A percentile compares a stretch with the other conserved stretches of the same genome.
Conservation (phyloP, 495 filamentous ascomycete genomes). For the Daldinia caldariorum region DNA sequence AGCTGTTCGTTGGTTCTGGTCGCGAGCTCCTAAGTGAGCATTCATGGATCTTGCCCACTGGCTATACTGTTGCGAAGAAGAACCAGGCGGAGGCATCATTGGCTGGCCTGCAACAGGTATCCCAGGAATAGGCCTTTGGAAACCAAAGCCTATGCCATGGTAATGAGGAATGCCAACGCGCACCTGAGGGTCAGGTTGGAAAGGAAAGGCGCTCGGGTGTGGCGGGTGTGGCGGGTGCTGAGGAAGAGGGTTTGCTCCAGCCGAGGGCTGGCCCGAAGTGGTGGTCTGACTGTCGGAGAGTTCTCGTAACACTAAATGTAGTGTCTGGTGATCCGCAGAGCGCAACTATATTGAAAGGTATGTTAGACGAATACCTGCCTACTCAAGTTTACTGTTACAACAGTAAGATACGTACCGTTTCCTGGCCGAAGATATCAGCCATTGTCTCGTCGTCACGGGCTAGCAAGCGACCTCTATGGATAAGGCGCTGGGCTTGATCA, state of each 20-base stretch:
- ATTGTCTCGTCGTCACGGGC: slow-evolving; percentile 63
- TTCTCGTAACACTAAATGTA: slow-evolving; percentile 73
- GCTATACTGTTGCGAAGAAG: slow-evolving; percentile 40
- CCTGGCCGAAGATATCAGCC: slow-evolving; percentile 64
- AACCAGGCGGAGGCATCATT: slow-evolving; percentile 17
- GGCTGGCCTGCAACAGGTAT: slow-evolving; percentile 32
- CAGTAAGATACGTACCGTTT: slow-evolving; percentile 59
- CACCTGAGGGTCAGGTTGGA: slow-evolving; percentile 25
- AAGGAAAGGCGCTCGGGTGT: slow-evolving; percentile 25
- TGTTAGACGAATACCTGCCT: slow-evolving; percentile 13
- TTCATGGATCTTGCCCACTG: slow-evolving; percentile 42
- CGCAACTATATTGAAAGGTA: slow-evolving; percentile 52
- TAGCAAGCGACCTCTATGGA: slow-evolving; percentile 71
- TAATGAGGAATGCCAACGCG: slow-evolving; percentile 27
- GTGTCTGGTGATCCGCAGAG: slow-evolving; percentile 56
- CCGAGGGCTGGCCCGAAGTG: slow-evolving; percentile 10
- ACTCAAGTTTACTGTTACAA: neutral
- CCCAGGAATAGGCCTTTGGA: slow-evolving; percentile 34
- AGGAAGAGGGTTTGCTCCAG: slow-evolving; percentile 15
- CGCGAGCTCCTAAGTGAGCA: slow-evolving; percentile 13
- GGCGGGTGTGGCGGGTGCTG: slow-evolving; percentile 36
- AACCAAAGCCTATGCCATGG: slow-evolving; percentile 29
- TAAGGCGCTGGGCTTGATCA: slow-evolving; percentile 68
- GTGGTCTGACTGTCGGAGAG: slow-evolving; percentile 42
- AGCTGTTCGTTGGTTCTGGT: slow-evolving; percentile 21